These are phyloP conservation scores for Sclerotinia nivalis DNA, from an alignment of 2,329 filamentous ascomycete genomes.

Conservation along the genomic window DNA sequence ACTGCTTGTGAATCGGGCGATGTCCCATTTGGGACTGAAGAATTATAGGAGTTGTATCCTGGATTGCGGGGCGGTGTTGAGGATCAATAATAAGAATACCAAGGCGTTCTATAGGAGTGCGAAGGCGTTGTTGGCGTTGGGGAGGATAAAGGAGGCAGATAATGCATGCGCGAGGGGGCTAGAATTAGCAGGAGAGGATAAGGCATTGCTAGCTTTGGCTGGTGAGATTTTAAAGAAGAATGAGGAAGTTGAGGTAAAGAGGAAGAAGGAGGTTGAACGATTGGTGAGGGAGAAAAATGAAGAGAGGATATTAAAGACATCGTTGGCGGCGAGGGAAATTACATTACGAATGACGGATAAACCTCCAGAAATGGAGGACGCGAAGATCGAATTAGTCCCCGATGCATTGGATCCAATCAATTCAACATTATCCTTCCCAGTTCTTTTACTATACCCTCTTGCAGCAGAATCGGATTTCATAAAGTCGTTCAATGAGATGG, in stretches of 20 bases:
- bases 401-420: conserved; percentile 68
- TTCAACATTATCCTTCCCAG: conserved; percentile 73
- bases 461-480: conserved; percentile 85
- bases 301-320: conserved; percentile 61
- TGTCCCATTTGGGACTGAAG: conserved; percentile 82
- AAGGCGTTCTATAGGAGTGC: conserved; percentile 91
- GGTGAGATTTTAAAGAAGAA: conserved; percentile 63
- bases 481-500: conserved; percentile 79
- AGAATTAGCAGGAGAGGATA: conserved; percentile 68
- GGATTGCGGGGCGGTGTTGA: conserved; percentile 79
- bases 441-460: conserved; percentile 81
- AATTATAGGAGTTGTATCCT: conserved; percentile 87
- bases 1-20: conserved; percentile 82
- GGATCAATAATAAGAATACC: conserved; percentile 75
- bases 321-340: conserved; percentile 70
- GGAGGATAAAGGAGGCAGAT: conserved; percentile 75
- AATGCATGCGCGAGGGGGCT: conserved; percentile 77
- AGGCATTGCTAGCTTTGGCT: conserved; percentile 61
- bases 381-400: conserved; percentile 66
- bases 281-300: conserved; percentile 57
- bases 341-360: conserved; percentile 63
- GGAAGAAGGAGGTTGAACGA: conserved; percentile 57
- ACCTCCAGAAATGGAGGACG: conserved; percentile 87
- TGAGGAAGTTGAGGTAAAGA: conserved; percentile 55
- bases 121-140: conserved; percentile 73